Conservation (phyloP, 140 eudicot genomes). For the Erigeron philadelphicus region DNA sequence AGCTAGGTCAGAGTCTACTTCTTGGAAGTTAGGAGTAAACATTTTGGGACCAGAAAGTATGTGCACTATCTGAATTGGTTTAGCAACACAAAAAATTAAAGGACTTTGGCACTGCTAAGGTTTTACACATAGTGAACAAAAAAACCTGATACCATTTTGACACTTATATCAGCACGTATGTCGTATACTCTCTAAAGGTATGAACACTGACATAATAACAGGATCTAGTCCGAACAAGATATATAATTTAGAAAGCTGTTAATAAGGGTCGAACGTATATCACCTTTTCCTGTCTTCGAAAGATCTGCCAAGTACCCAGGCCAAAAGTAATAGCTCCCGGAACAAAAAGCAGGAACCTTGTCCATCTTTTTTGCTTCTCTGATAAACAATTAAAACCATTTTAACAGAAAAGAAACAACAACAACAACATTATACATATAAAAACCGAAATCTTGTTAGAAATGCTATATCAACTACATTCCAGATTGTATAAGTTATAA, state of each 20-base stretch:
- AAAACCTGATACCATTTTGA: not conserved
- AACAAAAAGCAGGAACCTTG: constrained; percentile 74
- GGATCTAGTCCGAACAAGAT: not conserved
- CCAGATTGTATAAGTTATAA: no score
- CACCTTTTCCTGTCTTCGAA: constrained; percentile 87
- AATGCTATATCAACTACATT: no score
- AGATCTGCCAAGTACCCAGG: constrained; percentile 86
- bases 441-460: no score
- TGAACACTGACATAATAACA: not conserved
- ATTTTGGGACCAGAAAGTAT: not conserved
- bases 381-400: constrained; percentile 3
- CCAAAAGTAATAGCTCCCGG: constrained; percentile 93
- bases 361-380: constrained; percentile 61
- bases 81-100: not conserved
- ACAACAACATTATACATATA: not conserved
- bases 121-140: constrained; percentile 1
- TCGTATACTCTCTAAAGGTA: not conserved
- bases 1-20: not conserved
- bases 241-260: not conserved
- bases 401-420: not conserved
- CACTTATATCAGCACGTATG: not conserved
- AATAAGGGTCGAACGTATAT: not conserved
- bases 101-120: not conserved
- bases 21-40: not conserved
- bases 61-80: not conserved